Evolutionary conservation across 2,329 filamentous ascomycete species (phyloP), one percentile per base, ranked within the genome.

Genomic region (Trichoderma gracile): DNA sequence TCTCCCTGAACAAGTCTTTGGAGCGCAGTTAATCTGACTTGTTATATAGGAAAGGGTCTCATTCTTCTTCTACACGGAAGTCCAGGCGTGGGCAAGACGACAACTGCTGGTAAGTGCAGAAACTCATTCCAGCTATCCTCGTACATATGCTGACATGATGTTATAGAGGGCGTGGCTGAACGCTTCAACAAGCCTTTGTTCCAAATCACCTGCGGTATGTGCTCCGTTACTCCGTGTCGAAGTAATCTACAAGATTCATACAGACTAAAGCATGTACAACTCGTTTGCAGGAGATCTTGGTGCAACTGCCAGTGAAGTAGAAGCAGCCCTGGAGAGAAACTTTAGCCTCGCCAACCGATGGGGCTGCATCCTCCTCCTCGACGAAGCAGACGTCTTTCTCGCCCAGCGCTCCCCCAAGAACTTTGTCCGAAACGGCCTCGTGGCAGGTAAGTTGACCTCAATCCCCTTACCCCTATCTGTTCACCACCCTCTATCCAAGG

Each of bases 241-340:
- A 30, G 30, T 30, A 8, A 27, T n/a, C 4, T 30, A 27, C 3
- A 0, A 46, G 27, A 23, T 12, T 12, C 4, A 23, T 27, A 9
- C 3, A 25, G 15, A 17, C 33, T 59, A 1, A 59, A 25, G 25
- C 30, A 2, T 38, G 1, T 21, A 1, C n/a, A 9, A 0, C n/a
- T 5, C 6, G 0, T 2, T 4, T 15, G 0, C 21, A 50, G 69
- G 69, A 5, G 73, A 75, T 43, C 25, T 62, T 9, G 58, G 58
- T 9, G 43, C 49, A 6, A 62, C 49, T 19, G 58, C 58, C 25
- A 54, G 38, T 27, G 38, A 53, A 7, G 58, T 62, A 23, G 58
- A 62, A 54, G 59, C 63, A 4, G 74, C 78, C 0, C 77, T 82
- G 1, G 80, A 82, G 69, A 65, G 65, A 0, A 65, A 68, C 1